Evolutionary conservation across 2,329 filamentous ascomycete species (phyloP), one percentile per base, ranked within the genome.

Genomic region (Ascochyta clinopodiicola): DNA sequence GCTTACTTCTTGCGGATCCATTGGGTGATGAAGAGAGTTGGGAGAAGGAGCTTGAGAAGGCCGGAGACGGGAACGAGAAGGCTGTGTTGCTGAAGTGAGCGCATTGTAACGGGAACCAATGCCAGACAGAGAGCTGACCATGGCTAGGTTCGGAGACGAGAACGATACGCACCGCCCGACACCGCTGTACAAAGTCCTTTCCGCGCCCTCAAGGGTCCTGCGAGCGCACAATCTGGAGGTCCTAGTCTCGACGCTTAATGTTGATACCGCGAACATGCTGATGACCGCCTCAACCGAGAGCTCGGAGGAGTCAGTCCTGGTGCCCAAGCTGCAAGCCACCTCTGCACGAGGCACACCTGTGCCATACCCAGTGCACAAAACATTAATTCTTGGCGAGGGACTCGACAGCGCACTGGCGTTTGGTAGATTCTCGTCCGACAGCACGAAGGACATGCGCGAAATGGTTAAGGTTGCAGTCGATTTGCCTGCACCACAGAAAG

Each of bases 291-390:
- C 62, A 1, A 66, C 65, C 7, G 71, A 81, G 47, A 77, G 77
- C 9, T 78, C 86, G 4, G 81, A 84, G 56, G 88, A 93, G 59
- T 81, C 85, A 0, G 79, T 93, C 12, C 82, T 96, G n/a, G 88
- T 91, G 17, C 92, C 92, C 4, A 74, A 77, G 25, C 83, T 96
- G 31, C 86, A 90, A 19, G 89, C 88, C 13, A 82, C 81, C 57
- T 85, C 84, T 15, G 87, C 87, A 8, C 81, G 86, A 57, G 83
- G 86, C 52, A 86, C 87, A 12, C 83, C 87, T 15, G 81, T 95
- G 37, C 86, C 87, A 6, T 92, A 91, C 39, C 93, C 94, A 0
- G 92, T 97, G 1, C 94, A 98, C 71, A 90, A 88, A 70, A 86
- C 88, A 0, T 76, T 97, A 15, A 67, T 97, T 9, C 83, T 96